Base-by-base conservation (phyloP, 202 grass and related monocot species). In the Miscanthus sacchariflorus region DNA sequence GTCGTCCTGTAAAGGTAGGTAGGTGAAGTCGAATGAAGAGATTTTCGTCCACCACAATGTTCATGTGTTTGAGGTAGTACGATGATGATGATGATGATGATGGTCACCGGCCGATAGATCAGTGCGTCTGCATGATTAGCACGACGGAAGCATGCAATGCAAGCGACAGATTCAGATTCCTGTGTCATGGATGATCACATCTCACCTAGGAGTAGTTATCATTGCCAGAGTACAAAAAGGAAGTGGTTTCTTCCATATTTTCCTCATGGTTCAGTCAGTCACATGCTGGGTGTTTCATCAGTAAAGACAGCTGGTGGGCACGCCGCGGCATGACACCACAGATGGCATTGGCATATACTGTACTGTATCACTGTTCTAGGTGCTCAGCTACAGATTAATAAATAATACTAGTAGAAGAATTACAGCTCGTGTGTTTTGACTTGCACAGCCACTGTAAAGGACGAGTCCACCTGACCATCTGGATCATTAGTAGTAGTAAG, bases 271-370 rank as follows among this genome's bases (percentile, higher is more conserved):
- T 54, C 66, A 5, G 54, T 52, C 50, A 5, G 52, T 68, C 70
- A 67, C 85, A 9, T 42, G 46, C 18, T 76, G 42, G 48, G 48
- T 83, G 48, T 88, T 78, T 70, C 48, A 48, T 79, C 74, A 25
- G 65, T 66, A 9, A 66, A 64, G 49, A 64, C 63, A 66, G 63
- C 63, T 66, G 12, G 63, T 66, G 23, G 63, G 11, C 63, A 28
- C 12, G 63, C 11, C 2, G 24, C 63, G 5, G 24, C 63, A 25
- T 5, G 71, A 49, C 72, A 14, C 73, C 72, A 8, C 73, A 76
- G 43, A 74, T 48, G 5, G 6, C 24, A 18, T 10, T 0, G 15
- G 19, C 7, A 23, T 64, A 17, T 8, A 23, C 3, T 4, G 28
- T 48, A 13, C 14, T 15, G 2, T 52, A 36, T 36, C 35, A 17